phyloP scores from a whole-genome alignment of 129 eudicot genomes.

The Lactuca sativa region DNA sequence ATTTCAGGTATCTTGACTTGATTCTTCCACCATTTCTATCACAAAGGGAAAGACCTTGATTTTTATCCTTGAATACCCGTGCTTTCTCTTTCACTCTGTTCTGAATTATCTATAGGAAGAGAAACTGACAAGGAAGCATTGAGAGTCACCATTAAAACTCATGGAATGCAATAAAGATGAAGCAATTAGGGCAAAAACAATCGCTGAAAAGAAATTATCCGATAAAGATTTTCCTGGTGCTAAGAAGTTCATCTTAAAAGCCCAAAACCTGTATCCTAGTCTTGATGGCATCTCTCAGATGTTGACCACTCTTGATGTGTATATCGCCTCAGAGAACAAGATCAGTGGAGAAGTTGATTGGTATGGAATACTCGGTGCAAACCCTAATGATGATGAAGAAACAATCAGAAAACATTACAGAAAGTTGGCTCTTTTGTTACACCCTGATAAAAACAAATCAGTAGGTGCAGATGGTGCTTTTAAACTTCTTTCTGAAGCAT shows the following conservation, averaged over 20 bases:
- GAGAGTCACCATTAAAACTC: constrained; percentile 28
- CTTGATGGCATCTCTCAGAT: constrained; percentile 73
- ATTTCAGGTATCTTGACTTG: constrained; percentile 37
- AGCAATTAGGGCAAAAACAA: constrained; percentile 69
- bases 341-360: constrained; percentile 70
- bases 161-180: constrained; percentile 99
- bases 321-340: constrained; percentile 63
- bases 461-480: constrained; percentile 61
- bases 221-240: constrained; percentile 70
- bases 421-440: constrained; percentile 69
- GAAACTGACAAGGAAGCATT: background rate
- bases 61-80: constrained; percentile 23
- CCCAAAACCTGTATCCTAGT: constrained; percentile 61
- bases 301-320: constrained; percentile 62
- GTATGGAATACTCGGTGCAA: constrained; percentile 71
- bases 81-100: constrained; percentile 10
- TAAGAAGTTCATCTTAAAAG: constrained; percentile 66
- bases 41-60: constrained; percentile 15
- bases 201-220: constrained; percentile 66
- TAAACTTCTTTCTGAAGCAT: constrained; percentile 59
- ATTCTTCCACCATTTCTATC: constrained; percentile 10
- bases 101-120: too few species aligned
- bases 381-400: constrained; percentile 60
- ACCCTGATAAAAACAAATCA: constrained; percentile 86
- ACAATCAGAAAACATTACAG: constrained; percentile 57